Evolutionary conservation across 192 early-diverging fungal species (phyloP), one percentile per base, ranked within the genome.

Genomic region (Podila minutissima): DNA sequence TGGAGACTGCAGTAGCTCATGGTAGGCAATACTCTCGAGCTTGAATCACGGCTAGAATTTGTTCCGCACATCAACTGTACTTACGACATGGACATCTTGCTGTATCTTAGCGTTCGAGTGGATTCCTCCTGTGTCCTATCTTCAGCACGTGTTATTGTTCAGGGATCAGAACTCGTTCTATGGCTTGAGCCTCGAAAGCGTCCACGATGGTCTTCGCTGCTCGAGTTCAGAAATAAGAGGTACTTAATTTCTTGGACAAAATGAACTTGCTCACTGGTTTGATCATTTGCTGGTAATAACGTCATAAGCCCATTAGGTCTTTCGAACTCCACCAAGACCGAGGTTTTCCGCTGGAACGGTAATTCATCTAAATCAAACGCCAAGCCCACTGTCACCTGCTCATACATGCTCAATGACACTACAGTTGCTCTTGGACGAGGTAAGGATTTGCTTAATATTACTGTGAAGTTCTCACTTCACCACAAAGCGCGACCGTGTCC

Each of bases 381-480:
- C 22, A 31, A 13, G 15, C 31, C 67, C 5, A 20, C 22, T 13
- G 82, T 90, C 41, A 90, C 87, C 6, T 67, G 83, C 9, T 86
- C 89, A 3, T 72, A 83, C 5, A 85, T 86, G 32, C 70, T 92
- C 4, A 82, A 82, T 62, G 88, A 90, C 31, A 86, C 85, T 31
- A 75, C 87, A 48, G 82, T 93, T 20, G 94, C 93, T 12, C 64
- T 93, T 41, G 94, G 92, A 5, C 88, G 84, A 64, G 90, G 93
- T 94, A 76, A 68, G 74, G 68, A 28, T 37, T 62, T n/a, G 58
- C 9, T 8, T 4, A 35, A 35, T 35, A 35, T 26, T 0, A 35
- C 19, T 35, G 32, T 26, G 35, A 41, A 24, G n/a, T 33, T 19
- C 24, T 13, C 28, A 24, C 24, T 41, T 3, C 3, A 20, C 15